Conservation (phyloP, 176 grass and related monocot genomes). For the Pontederia crassipes region DNA sequence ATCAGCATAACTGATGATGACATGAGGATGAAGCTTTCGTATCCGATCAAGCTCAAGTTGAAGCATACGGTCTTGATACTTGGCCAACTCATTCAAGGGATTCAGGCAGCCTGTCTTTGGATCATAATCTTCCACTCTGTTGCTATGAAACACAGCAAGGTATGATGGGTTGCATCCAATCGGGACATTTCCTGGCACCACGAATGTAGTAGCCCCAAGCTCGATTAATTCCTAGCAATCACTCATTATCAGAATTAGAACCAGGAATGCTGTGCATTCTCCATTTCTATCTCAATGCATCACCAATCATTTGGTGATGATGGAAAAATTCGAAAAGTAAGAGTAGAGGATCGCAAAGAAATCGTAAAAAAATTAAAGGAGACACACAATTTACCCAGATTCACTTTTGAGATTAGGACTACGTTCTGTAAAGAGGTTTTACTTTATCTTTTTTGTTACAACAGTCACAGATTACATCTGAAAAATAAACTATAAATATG, state of each 20-base stretch:
- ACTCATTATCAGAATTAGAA: background rate
- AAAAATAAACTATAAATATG: too few species aligned
- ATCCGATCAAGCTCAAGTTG: background rate
- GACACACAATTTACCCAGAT: too few species aligned
- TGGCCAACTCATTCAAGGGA: background rate
- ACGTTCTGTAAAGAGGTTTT: too few species aligned
- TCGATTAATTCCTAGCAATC: background rate
- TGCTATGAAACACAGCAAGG: background rate
- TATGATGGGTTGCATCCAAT: background rate
- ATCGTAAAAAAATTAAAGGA: too few species aligned
- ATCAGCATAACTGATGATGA: too few species aligned
- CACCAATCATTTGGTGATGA: background rate
- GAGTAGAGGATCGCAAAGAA: too few species aligned
- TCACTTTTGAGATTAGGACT: too few species aligned
- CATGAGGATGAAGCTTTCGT: background rate
- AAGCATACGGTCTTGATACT: background rate
- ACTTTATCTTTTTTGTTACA: too few species aligned
- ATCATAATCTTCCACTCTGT: background rate
- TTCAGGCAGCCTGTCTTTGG: slow-evolving; percentile 1
- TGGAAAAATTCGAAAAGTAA: too few species aligned
- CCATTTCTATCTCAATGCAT: too few species aligned
- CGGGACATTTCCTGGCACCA: slow-evolving; percentile 1
- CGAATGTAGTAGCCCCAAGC: background rate
- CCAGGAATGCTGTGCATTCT: too few species aligned
- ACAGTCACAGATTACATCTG: too few species aligned